Evolutionary conservation across 1,284 basidiomycete genomes (phyloP), one percentile per base, ranked within the genome.

Genomic region (Kwoniella shivajii): DNA sequence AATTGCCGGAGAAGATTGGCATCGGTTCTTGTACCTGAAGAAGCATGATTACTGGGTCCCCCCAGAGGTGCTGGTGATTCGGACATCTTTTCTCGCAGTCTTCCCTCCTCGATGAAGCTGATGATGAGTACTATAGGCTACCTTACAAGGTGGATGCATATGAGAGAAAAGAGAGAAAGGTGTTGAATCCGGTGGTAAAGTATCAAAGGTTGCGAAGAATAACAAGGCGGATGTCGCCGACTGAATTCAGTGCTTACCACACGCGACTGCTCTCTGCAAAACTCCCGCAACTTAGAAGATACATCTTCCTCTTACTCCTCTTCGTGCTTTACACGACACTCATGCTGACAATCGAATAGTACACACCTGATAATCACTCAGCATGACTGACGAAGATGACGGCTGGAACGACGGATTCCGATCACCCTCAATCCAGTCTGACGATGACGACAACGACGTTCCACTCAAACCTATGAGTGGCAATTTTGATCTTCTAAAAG

Each of bases 1-100:
- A 88, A 79, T 56, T 84, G 84, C 1, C 70, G 70, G 16, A 74
- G 65, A 22, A 72, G 63, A 33, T 63, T 62, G 10, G 67, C 53
- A 49, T 71, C 69, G 10, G 71, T 58, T 26, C 63, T 54, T 16
- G 69, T 50, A 9, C 42, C 16, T 2, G 54, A 36, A 14, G 30
- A 36, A n/a, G 51, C 42, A 48, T 59, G 54, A 18, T 54, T 49
- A 58, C 64, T 65, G 4, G 65, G 57, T 10, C 71, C 66, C 9
- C 65, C 70, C 6, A 57, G 62, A 6, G 65, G 64, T 7, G 57
- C 59, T 11, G 67, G 61, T 6, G 64, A 63, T 38, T 72, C 65
- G 45, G 67, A 61, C 71, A 73, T 75, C n/a, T n/a, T n/a, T n/a
- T n/a, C n/a, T n/a, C n/a, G n/a, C n/a, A n/a, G n/a, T n/a, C n/a